These are phyloP conservation scores for Claviceps digitariae DNA, from an alignment of 2,329 filamentous ascomycete genomes.

Conservation along the genomic window DNA sequence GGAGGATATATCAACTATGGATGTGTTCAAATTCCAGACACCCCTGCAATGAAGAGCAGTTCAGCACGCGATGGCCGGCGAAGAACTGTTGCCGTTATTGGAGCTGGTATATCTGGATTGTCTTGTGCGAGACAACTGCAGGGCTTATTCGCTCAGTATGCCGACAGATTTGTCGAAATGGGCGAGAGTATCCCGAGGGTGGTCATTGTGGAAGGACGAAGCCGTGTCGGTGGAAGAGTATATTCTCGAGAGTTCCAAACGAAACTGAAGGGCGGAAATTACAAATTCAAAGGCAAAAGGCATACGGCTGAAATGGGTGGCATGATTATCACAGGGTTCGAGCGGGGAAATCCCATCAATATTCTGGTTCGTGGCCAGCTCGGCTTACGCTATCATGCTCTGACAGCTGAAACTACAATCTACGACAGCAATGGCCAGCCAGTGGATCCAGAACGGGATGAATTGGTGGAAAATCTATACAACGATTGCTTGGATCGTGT, in stretches of 20 bases:
- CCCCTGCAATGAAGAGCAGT: constrained; percentile 28
- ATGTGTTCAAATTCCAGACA: constrained; percentile 53
- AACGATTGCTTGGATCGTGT: constrained; percentile 90
- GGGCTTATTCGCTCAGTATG: constrained; percentile 69
- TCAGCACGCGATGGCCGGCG: constrained; percentile 28
- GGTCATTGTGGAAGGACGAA: constrained; percentile 73
- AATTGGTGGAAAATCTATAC: constrained; percentile 79
- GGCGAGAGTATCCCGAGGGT: constrained; percentile 61
- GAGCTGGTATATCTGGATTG: constrained; percentile 86
- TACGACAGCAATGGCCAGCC: constrained; percentile 72
- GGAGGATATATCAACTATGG: constrained; percentile 95
- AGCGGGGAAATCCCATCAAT: constrained; percentile 87
- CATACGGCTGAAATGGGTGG: constrained; percentile 93
- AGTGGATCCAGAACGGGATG: constrained; percentile 66
- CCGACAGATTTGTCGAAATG: constrained; percentile 47
- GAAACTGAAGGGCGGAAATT: constrained; percentile 37
- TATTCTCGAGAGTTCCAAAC: constrained; percentile 64
- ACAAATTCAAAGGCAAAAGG: constrained; percentile 41
- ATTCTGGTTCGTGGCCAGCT: constrained; percentile 83
- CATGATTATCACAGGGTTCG: constrained; percentile 96
- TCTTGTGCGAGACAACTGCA: constrained; percentile 87
- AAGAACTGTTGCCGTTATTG: constrained; percentile 73
- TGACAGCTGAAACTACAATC: constrained; percentile 70
- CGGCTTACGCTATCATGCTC: constrained; percentile 68
- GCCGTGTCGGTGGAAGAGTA: constrained; percentile 78